These are phyloP conservation scores for Boletus rex-veris DNA, from an alignment of 768 basidiomycete species.

Conservation along the genomic window DNA sequence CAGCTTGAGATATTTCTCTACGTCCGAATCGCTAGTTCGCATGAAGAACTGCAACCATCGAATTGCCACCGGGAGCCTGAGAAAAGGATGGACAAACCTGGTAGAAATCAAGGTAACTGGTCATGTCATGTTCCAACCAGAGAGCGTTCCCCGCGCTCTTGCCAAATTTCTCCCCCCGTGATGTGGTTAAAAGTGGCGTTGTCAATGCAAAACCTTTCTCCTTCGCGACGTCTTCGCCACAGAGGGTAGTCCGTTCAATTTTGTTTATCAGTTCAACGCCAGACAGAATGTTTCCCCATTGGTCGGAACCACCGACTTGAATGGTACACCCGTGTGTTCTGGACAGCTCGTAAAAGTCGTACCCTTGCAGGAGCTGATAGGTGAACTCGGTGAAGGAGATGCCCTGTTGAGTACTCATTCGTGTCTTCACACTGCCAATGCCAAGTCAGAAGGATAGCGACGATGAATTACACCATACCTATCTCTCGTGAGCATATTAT, in stretches of 20 bases:
- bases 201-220: conserved; percentile 75
- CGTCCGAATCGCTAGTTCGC: conserved; percentile 74
- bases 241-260: conserved; percentile 20
- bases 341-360: conserved; percentile 85
- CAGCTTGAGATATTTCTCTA: conserved; percentile 72
- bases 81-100: conserved; percentile 52
- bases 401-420: conserved; percentile 75
- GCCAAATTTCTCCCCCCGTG: conserved; percentile 91
- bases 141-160: conserved; percentile 96
- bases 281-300: conserved; percentile 97
- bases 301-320: conserved; percentile 95
- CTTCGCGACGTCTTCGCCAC: conserved; percentile 9
- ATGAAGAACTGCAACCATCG: conserved; percentile 73
- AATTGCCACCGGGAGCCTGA: background rate
- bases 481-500: conserved; percentile 86
- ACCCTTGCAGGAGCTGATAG: conserved; percentile 95
- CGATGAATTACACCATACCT: conserved; percentile 49
- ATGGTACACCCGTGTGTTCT: conserved; percentile 65
- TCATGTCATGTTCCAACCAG: conserved; percentile 77
- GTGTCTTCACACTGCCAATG: conserved; percentile 66
- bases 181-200: conserved; percentile 89
- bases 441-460: conserved; percentile 6
- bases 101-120: conserved; percentile 91
- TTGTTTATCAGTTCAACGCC: conserved; percentile 87
- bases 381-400: conserved; percentile 99